Percentiles rank a stretch among this genome's conserved stretches.
These are phyloP conservation scores for Umbelopsis vinacea DNA, from an alignment of 192 early-diverging fungal species.

Conservation along the genomic window DNA sequence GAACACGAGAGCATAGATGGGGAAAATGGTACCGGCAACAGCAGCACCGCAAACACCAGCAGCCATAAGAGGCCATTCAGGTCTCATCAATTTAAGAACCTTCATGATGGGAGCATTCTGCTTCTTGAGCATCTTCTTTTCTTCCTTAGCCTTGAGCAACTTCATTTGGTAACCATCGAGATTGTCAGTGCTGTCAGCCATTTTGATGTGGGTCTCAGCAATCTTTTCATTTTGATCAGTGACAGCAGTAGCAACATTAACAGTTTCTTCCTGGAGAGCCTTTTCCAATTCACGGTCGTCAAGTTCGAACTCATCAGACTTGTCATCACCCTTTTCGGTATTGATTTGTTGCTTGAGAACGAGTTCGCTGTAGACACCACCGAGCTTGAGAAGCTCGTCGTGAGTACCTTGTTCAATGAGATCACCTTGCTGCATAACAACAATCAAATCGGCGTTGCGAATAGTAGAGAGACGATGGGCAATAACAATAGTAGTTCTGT, in stretches of 20 bases:
- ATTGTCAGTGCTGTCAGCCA: background rate
- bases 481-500: slow-evolving; percentile 90
- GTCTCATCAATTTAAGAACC: slow-evolving; percentile 53
- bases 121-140: slow-evolving; percentile 39
- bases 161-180: slow-evolving; percentile 31
- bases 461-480: slow-evolving; percentile 93
- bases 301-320: slow-evolving; percentile 31
- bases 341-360: slow-evolving; percentile 72
- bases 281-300: slow-evolving; percentile 28
- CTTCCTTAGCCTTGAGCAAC: slow-evolving; percentile 33
- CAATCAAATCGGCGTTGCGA: slow-evolving; percentile 82
- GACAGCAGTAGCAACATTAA: slow-evolving; percentile 20
- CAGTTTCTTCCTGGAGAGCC: slow-evolving; percentile 53
- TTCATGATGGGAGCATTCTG: slow-evolving; percentile 60
- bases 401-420: slow-evolving; percentile 81
- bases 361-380: slow-evolving; percentile 67
- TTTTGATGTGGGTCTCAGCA: background rate
- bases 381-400: slow-evolving; percentile 67
- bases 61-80: slow-evolving; percentile 54
- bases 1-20: slow-evolving; percentile 67
- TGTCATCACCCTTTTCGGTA: slow-evolving; percentile 29
- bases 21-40: slow-evolving; percentile 72
- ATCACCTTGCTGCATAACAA: slow-evolving; percentile 75
- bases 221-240: slow-evolving; percentile 20
- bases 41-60: slow-evolving; percentile 58